These are phyloP conservation scores for Euphorbia tirucalli DNA, from an alignment of 345 rosid species.

Conservation along the genomic window DNA sequence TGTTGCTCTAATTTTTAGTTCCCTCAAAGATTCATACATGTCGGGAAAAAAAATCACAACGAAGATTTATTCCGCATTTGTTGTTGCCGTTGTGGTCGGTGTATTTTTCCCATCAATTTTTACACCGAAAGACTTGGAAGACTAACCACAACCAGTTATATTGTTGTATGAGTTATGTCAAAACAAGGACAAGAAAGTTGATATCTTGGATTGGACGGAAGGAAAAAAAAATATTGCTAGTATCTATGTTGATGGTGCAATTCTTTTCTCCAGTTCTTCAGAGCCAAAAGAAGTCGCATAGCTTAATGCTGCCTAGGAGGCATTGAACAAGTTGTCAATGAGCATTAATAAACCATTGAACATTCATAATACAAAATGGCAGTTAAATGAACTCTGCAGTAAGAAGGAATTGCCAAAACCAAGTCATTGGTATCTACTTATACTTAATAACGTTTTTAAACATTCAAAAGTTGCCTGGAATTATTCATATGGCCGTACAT, in stretches of 20 bases:
- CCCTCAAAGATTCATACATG: no score
- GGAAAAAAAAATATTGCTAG: constrained; percentile 35
- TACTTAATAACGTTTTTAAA: no score
- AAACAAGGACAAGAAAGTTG: constrained; percentile 51
- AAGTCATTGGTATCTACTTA: constrained; percentile 45
- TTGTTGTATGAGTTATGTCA: constrained; percentile 58
- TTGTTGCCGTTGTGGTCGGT: no score
- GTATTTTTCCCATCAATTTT: no score
- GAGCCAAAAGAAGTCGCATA: constrained; percentile 60
- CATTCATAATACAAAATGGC: constrained; percentile 57
- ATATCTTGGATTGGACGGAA: constrained; percentile 39
- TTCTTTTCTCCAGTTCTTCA: constrained; percentile 52
- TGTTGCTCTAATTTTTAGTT: no score
- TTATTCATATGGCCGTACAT: no score
- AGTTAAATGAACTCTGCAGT: constrained; percentile 50
- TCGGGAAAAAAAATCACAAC: no score
- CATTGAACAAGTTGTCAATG: constrained; percentile 46
- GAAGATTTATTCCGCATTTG: no score
- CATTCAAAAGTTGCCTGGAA: no score
- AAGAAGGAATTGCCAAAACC: constrained; percentile 74
- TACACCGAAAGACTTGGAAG: constrained; percentile 49
- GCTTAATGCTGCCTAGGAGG: constrained; percentile 62
- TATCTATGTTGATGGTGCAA: constrained; percentile 48
- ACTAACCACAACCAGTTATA: constrained; percentile 70
- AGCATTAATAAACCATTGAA: constrained; percentile 23